These are phyloP conservation scores for Cryptococcus sp. DNA, from an alignment of 1,284 basidiomycete genomes.

Conservation along the genomic window DNA sequence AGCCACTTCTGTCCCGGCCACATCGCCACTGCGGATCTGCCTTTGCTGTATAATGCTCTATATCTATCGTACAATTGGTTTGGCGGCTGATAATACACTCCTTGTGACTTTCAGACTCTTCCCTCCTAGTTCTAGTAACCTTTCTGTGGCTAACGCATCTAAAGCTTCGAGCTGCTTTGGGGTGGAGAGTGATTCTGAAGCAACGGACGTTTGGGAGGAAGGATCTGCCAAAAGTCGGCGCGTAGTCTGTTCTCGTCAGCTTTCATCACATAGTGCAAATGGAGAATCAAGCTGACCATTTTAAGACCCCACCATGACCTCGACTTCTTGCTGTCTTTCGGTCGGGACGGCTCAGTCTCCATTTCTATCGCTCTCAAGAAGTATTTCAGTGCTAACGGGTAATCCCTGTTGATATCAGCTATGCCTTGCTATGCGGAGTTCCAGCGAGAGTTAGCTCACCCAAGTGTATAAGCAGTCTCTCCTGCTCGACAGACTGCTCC, in stretches of 20 bases:
- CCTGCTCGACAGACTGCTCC: constrained; percentile 31
- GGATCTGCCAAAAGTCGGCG: constrained; percentile 1
- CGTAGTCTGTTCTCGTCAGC: constrained; percentile 44
- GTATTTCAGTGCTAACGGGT: constrained; percentile 74
- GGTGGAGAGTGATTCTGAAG: constrained; percentile 55
- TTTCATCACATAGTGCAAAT: constrained; percentile 59
- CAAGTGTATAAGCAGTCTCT: constrained; percentile 40
- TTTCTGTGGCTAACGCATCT: constrained; percentile 67
- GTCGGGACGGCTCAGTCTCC: constrained; percentile 57
- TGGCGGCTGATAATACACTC: constrained; percentile 5
- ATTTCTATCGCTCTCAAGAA: constrained; percentile 79
- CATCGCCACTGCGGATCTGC: no score
- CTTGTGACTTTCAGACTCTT: constrained; percentile 18
- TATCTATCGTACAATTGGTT: neutral
- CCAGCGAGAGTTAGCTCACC: constrained; percentile 32
- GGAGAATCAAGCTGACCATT: constrained; percentile 55
- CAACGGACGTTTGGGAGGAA: constrained; percentile 51
- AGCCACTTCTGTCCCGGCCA: no score
- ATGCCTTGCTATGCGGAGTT: neutral
- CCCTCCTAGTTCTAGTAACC: constrained; percentile 48
- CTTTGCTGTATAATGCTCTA: no score
- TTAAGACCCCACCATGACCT: constrained; percentile 81
- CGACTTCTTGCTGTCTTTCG: constrained; percentile 16
- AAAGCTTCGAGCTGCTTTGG: constrained; percentile 55
- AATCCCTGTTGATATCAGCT: constrained; percentile 48